A percentile compares a stretch with the other conserved stretches of the same genome.
Conservation (phyloP, 192 early-diverging fungal genomes). For the Piromyces sp. region DNA sequence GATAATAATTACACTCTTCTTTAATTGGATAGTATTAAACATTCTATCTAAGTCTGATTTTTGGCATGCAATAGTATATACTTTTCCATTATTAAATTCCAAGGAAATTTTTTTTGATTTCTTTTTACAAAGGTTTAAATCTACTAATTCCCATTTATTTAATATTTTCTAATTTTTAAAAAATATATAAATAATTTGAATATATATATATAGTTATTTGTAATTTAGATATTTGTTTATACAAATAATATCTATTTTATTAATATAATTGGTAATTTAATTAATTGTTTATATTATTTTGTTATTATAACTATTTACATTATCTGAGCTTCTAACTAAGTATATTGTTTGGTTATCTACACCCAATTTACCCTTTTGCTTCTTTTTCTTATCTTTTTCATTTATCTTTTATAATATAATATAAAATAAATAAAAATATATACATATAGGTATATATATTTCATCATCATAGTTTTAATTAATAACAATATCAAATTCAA, state of each 20-base stretch:
- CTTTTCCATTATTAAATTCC: constrained; percentile 14
- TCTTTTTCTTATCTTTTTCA: background rate
- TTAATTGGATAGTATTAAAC: constrained; percentile 1
- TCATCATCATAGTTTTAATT: no score
- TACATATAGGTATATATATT: no score
- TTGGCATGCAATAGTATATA: constrained; percentile 24
- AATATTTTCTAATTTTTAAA: constrained; percentile 6
- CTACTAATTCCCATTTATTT: constrained; percentile 18
- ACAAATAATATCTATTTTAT: no score
- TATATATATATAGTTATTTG: no score
- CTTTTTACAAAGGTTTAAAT: constrained; percentile 18
- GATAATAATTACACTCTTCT: background rate
- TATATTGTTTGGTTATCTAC: background rate
- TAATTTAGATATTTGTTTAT: no score
- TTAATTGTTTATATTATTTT: no score
- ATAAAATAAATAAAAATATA: no score
- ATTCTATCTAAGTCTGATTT: constrained; percentile 21
- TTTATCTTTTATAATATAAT: background rate
- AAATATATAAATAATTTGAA: no score
- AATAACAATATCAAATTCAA: no score
- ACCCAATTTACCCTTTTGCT: background rate
- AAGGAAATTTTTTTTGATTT: constrained; percentile 29
- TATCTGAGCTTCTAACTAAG: background rate
- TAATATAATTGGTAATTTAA: no score
- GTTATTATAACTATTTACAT: background rate